These are phyloP conservation scores for Mucor circinelloides DNA, from an alignment of 371 early-diverging fungal species.

Conservation along the genomic window DNA sequence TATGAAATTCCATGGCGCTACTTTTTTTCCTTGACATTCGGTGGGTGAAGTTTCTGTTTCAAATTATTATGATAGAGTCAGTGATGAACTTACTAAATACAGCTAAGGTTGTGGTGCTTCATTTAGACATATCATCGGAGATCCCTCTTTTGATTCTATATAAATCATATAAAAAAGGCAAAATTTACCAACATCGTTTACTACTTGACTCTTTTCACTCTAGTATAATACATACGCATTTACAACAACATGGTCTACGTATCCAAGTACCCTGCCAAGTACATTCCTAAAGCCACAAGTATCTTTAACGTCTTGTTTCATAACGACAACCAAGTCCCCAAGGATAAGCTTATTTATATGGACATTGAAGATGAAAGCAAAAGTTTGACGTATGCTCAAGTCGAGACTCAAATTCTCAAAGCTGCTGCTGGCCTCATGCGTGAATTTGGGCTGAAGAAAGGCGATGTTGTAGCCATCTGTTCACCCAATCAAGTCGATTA, in stretches of 20 bases:
- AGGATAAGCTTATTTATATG: conserved; percentile 6
- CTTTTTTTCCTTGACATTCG: not conserved
- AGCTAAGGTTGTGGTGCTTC: not conserved
- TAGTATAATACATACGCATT: not conserved
- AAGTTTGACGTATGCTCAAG: conserved; percentile 7
- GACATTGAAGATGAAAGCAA: not conserved
- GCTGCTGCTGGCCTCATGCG: conserved; percentile 7
- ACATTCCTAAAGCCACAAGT: not conserved
- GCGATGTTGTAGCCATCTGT: conserved; percentile 67
- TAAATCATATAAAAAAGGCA: not conserved
- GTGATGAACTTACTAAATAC: not conserved
- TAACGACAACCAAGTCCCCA: not conserved
- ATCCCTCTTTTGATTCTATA: not conserved
- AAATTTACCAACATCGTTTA: not conserved
- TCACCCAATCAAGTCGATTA: conserved; percentile 56
- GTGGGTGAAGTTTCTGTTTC: not conserved
- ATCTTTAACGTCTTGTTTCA: not conserved
- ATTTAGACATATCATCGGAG: not conserved
- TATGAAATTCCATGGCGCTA: not conserved
- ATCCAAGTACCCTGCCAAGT: not conserved
- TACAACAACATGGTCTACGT: not conserved
- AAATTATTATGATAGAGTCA: not conserved
- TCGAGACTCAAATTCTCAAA: conserved; percentile 2
- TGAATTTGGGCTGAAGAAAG: conserved; percentile 40
- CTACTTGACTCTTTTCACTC: not conserved